Evolutionary conservation across 352 stramenopile species (phyloP), one percentile per base, ranked within the genome.

Genomic region (Phytophthora vignae): DNA sequence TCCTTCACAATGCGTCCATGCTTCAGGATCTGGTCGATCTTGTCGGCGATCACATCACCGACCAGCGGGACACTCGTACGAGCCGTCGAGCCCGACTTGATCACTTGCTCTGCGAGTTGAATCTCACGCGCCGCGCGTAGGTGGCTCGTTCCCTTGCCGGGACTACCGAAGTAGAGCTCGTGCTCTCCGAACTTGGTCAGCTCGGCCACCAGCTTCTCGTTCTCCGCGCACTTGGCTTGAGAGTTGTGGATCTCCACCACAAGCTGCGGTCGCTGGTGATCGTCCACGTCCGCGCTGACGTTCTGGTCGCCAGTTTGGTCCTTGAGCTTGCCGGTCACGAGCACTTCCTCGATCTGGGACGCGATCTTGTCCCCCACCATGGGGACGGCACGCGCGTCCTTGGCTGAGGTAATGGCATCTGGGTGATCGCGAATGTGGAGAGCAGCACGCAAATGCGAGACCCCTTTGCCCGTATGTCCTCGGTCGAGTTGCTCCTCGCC

Each of bases 1-100:
- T 92, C 85, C 27, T 79, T 74, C 1, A 92, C 64, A 44, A 93
- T 91, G 44, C 85, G 85, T 46, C 84, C 84, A n/a, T 91, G 74
- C 57, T 79, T 38, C 14, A 93, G 60, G 29, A 95, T 91, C 67
- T 95, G 85, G 21, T 95, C 83, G 40, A 95, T 92, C 72, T 95
- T 95, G 40, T 91, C 80, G 2, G 83, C 78, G 22, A 95, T 84
- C 27, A 92, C 83, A n/a, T 86, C 74, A 38, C 87, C 87, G 46
- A 95, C 84, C 33, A 90, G 77, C 40, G 76, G 76, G 12, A 91
- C 74, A n/a, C 64, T 52, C 7, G 71, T 73, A 4, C 74, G 73
- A n/a, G 87, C 85, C 17, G 79, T 77, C 17, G 67, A 76, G 0
- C 79, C 83, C 38, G 83, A 90, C 31, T 77, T 82, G 53, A 95